Percentiles rank a stretch among this genome's conserved stretches.
These are phyloP conservation scores for Didymosphaeria variabile DNA, from an alignment of 2,329 filamentous ascomycete species.

Conservation along the genomic window DNA sequence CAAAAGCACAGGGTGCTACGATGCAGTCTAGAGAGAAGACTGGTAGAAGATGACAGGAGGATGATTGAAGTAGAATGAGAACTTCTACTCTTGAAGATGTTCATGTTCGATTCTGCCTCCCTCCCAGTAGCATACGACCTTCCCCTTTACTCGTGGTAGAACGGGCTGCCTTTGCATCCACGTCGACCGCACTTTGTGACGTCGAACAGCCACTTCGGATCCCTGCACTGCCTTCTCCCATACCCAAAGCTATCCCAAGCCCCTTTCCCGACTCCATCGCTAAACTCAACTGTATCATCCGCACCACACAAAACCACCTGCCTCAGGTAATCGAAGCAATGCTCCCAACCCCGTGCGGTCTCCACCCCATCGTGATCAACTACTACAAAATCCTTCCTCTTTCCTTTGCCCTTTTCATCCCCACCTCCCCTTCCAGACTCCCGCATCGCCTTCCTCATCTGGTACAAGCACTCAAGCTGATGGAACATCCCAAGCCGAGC, in stretches of 20 bases:
- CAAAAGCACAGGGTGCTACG: slow-evolving; percentile 54
- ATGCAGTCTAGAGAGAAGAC: slow-evolving; percentile 55
- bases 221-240: slow-evolving; percentile 23
- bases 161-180: slow-evolving; percentile 17
- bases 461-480: slow-evolving; percentile 22
- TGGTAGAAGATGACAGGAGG: slow-evolving; percentile 36
- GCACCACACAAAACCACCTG: slow-evolving; percentile 23
- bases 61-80: slow-evolving; percentile 29
- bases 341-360: slow-evolving; percentile 1
- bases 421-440: neutral
- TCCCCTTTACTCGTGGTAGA: slow-evolving; percentile 2
- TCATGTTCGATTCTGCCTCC: too few species aligned
- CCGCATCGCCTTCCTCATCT: slow-evolving; percentile 17
- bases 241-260: slow-evolving; percentile 16
- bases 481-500: slow-evolving; percentile 25
- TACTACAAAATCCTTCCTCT: slow-evolving; percentile 13
- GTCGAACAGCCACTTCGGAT: slow-evolving; percentile 23
- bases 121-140: too few species aligned
- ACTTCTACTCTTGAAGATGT: neutral
- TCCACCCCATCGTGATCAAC: neutral
- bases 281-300: slow-evolving; percentile 27
- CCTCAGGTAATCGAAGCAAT: slow-evolving; percentile 27
- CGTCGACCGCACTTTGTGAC: slow-evolving; percentile 21
- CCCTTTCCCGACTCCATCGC: slow-evolving; percentile 8
- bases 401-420: neutral